Evolutionary conservation across 1,284 basidiomycete species (phyloP), one percentile per base, ranked within the genome.

Genomic region (Cutaneotrichosporon sp.): DNA sequence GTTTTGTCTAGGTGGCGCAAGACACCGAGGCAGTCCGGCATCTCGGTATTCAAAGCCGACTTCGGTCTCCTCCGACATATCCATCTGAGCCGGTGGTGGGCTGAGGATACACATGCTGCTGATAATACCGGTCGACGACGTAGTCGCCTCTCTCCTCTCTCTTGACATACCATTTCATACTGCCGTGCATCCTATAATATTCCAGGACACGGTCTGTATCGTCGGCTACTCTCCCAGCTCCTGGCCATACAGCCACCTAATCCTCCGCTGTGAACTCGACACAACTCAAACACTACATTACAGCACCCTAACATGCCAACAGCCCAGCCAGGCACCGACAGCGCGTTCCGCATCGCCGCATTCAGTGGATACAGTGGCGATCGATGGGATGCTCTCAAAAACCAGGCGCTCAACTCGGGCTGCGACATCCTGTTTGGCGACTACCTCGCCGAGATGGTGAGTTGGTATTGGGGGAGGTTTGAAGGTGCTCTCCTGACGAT

Each of bases 371-470:
- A 44, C 34, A 33, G 20, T 14, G 46, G 41, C 22, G 52, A 53
- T 35, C 41, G 42, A 12, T 47, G 38, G 46, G 39, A 34, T 7
- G 49, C 57, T 17, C 51, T 59, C 19, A 46, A 47, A 32, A 24
- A 42, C 12, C 53, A 55, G 31, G 50, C 57, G 11, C 47, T 52
- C 32, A 42, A 26, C 24, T 29, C 50, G 22, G 51, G 47, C 4
- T 47, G 49, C 19, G 33, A 34, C 10, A 46, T 59, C 19, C 48
- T 59, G n/a, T 59, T 59, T n/a, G 57, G 57, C 34, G 57, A 59
- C 51, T 59, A 59, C 46, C 51, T 59, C 1, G 57, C 57, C 33
- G 57, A 59, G 45, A 52, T 55, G 51, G 56, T 58, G 42, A 33
- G 55, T 43, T 25, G 4, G 22, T 16, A 17, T 8, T 16, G 22